These are phyloP conservation scores for Penicillium cosmopolitanum DNA, from an alignment of 495 filamentous ascomycete genomes.

Conservation along the genomic window DNA sequence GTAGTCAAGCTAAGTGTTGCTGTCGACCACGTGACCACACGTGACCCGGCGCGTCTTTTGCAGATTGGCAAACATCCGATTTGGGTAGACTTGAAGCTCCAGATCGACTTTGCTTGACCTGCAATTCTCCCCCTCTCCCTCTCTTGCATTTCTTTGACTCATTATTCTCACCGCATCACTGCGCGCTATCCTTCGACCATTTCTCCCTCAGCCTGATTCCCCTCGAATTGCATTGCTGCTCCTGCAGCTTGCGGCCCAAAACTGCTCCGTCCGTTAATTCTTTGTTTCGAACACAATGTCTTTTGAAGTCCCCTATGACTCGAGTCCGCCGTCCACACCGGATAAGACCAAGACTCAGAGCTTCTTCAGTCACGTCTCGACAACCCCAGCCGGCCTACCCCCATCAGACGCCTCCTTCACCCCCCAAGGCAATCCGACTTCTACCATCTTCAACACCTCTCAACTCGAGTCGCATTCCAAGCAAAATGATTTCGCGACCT, in stretches of 20 bases:
- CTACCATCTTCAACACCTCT: slow-evolving; percentile 67
- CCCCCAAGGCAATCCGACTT: slow-evolving; percentile 69
- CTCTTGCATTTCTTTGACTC: background rate
- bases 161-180: background rate
- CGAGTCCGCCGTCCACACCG: slow-evolving; percentile 46
- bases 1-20: no score
- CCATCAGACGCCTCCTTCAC: slow-evolving; percentile 74
- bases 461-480: slow-evolving; percentile 52
- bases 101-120: slow-evolving; percentile 2
- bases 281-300: slow-evolving; percentile 33
- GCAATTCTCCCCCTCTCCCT: background rate
- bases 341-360: slow-evolving; percentile 46
- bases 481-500: slow-evolving; percentile 32
- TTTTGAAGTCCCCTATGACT: slow-evolving; percentile 43
- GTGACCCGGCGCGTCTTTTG: background rate
- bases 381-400: slow-evolving; percentile 76
- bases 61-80: background rate
- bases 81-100: background rate
- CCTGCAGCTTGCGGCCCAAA: slow-evolving; percentile 29
- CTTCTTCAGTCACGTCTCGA: slow-evolving; percentile 62
- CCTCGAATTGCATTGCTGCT: background rate
- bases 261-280: slow-evolving; percentile 3
- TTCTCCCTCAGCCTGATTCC: background rate
- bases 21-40: background rate
- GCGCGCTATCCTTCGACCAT: background rate